Evolutionary conservation across 495 filamentous ascomycete genomes (phyloP).

Genomic region (Trichoderma reesei): DNA sequence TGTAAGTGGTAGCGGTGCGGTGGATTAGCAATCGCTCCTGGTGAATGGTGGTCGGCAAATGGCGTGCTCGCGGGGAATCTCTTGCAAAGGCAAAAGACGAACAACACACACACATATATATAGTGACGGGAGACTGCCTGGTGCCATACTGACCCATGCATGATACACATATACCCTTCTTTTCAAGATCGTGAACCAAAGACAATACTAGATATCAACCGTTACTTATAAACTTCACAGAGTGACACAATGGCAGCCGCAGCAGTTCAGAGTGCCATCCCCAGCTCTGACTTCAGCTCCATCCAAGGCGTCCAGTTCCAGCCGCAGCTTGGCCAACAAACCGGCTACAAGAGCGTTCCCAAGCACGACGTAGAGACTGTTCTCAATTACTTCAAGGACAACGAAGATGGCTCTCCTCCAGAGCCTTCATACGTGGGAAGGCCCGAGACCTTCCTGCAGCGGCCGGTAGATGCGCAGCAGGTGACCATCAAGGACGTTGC

Average conservation of each 20-base stretch:
- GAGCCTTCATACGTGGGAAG: constrained; percentile 36
- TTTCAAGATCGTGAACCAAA: no score
- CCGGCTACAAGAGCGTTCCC: neutral
- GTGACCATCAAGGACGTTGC: constrained; percentile 33
- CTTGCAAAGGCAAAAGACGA: neutral
- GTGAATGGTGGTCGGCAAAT: neutral
- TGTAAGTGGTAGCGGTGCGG: neutral
- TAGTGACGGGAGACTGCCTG: neutral
- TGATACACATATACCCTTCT: neutral
- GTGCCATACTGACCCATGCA: neutral
- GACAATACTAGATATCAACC: no score
- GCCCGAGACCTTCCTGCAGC: constrained; percentile 39
- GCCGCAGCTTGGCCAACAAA: neutral
- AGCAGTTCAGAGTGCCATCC: constrained; percentile 7
- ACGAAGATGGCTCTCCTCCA: constrained; percentile 48
- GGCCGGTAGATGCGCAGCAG: constrained; percentile 25
- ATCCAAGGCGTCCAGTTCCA: neutral
- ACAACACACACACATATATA: neutral
- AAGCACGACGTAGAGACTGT: constrained; percentile 41
- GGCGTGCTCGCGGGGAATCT: constrained; percentile 11
- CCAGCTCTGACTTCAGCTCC: neutral
- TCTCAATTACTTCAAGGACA: constrained; percentile 51
- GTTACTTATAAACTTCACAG: no score
- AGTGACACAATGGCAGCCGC: constrained; percentile 11
- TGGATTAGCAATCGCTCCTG: neutral